phyloP scores from a whole-genome alignment of 352 stramenopile species.

The Thraustochytrium sp. region DNA sequence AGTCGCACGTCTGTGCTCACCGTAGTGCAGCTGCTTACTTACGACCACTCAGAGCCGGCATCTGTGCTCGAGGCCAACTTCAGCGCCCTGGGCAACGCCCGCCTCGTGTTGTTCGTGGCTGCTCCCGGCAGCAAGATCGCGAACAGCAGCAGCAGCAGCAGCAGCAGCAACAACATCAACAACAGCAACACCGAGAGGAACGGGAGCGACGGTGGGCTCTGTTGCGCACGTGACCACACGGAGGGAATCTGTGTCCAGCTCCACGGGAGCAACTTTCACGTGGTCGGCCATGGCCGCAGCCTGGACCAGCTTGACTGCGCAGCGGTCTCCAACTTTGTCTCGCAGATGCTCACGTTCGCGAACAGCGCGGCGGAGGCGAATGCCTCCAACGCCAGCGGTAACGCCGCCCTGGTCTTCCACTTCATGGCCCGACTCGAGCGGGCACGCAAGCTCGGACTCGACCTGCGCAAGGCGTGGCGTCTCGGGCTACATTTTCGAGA shows the following conservation, averaged over 20 bases:
- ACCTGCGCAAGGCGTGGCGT: neutral
- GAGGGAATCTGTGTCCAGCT: conserved; percentile 27
- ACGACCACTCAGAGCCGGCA: conserved; percentile 13
- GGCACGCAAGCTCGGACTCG: neutral
- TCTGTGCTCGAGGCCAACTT: conserved; percentile 8
- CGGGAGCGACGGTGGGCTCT: too few species aligned
- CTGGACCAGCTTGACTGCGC: neutral
- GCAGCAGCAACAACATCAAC: too few species aligned
- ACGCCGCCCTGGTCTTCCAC: neutral
- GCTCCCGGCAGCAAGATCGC: neutral
- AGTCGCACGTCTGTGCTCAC: neutral
- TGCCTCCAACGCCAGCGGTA: neutral
- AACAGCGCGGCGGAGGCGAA: neutral
- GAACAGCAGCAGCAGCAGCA: too few species aligned
- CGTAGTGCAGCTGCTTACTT: neutral
- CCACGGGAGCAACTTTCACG: conserved; percentile 1
- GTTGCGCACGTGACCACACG: neutral
- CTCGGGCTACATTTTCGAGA: too few species aligned
- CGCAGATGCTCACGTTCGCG: conserved; percentile 17
- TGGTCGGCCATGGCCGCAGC: conserved; percentile 8
- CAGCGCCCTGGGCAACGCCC: neutral
- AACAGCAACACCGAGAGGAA: too few species aligned
- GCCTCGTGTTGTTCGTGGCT: neutral
- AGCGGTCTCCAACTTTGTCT: conserved; percentile 2
- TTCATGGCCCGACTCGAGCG: conserved; percentile 8